A percentile compares a stretch with the other conserved stretches of the same genome.
Evolutionary conservation across 495 filamentous ascomycete species (phyloP).

Genomic region (Penicillium subrubescens): DNA sequence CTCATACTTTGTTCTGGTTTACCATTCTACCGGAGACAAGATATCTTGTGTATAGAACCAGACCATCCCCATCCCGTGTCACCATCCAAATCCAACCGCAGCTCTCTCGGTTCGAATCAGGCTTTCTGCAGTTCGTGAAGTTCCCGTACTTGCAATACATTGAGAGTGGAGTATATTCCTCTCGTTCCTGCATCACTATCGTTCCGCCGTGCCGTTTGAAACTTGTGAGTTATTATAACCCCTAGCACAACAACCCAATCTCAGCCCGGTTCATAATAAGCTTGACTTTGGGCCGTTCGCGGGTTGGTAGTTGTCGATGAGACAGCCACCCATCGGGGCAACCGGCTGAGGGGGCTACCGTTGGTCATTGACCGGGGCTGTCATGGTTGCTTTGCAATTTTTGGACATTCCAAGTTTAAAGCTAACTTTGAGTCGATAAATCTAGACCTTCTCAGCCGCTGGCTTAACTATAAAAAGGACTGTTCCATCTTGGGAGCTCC

Average conservation of each 20-base stretch:
- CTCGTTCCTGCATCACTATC: constrained; percentile 24
- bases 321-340: constrained; percentile 23
- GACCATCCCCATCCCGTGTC: constrained; percentile 24
- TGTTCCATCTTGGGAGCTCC: constrained; percentile 6
- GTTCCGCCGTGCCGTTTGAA: constrained; percentile 13
- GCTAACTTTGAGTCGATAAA: background rate
- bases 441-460: background rate
- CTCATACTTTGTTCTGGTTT: constrained; percentile 2
- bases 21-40: constrained; percentile 6
- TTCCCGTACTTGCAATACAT: constrained; percentile 2
- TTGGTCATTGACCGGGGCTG: constrained; percentile 13
- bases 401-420: background rate
- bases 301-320: constrained; percentile 8
- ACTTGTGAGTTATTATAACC: background rate
- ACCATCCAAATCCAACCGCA: constrained; percentile 10
- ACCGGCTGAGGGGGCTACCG: constrained; percentile 8
- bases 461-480: constrained; percentile 14
- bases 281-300: constrained; percentile 22
- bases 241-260: constrained; percentile 1
- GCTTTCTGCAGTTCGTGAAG: background rate
- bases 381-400: background rate
- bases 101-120: background rate
- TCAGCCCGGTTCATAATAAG: constrained; percentile 23
- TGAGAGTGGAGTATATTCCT: constrained; percentile 18
- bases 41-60: constrained; percentile 33